phyloP scores from a whole-genome alignment of 306 rosid genomes.

The Parietaria judaica region DNA sequence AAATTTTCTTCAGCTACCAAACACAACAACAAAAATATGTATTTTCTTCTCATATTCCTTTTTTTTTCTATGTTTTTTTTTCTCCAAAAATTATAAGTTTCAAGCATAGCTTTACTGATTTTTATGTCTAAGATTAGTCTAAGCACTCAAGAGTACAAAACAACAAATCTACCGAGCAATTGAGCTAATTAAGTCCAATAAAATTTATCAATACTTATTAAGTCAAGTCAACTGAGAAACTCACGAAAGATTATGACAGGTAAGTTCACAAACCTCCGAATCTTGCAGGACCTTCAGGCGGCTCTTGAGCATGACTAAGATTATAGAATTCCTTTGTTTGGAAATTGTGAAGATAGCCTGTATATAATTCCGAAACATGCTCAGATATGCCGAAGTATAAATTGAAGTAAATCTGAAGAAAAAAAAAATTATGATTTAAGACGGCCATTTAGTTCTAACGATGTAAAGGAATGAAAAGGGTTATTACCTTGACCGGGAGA shows the following conservation, averaged over 20 bases:
- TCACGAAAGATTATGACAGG: slow-evolving; percentile 8
- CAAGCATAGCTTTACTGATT: neutral
- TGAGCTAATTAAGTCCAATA: too few relatives aligned
- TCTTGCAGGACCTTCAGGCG: slow-evolving; percentile 73
- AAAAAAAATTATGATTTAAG: too few relatives aligned
- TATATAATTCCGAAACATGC: slow-evolving; percentile 22
- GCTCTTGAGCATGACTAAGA: slow-evolving; percentile 75
- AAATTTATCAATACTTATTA: neutral
- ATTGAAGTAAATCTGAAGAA: slow-evolving; percentile 9
- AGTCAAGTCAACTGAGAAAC: neutral
- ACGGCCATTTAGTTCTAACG: neutral
- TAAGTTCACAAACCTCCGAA: slow-evolving; percentile 79
- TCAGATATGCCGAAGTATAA: slow-evolving; percentile 19
- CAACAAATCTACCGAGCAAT: neutral
- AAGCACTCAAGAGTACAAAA: neutral
- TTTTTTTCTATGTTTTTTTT: too few relatives aligned
- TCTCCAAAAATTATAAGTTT: too few relatives aligned
- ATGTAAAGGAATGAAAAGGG: neutral
- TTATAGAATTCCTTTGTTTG: slow-evolving; percentile 90
- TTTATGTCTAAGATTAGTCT: neutral
- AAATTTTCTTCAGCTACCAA: too few relatives aligned
- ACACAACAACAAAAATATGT: too few relatives aligned
- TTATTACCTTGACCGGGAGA: slow-evolving; percentile 90
- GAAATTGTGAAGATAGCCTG: slow-evolving; percentile 89
- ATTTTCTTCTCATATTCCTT: too few relatives aligned